phyloP scores from a whole-genome alignment of 2,329 filamentous ascomycete genomes.

The Aureobasidium sp. region DNA sequence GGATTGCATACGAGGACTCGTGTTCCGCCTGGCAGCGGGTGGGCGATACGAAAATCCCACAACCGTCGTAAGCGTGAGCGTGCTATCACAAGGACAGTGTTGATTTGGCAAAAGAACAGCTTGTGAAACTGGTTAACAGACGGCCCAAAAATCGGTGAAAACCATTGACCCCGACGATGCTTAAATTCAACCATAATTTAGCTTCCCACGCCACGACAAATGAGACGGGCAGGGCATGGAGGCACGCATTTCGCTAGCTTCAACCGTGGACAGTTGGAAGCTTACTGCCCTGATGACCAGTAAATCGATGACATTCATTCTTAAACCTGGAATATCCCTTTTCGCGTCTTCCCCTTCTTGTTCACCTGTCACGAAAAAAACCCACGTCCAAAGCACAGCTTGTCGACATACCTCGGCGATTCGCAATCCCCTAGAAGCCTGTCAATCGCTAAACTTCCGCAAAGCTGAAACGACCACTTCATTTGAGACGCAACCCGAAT shows the following conservation, averaged over 20 bases:
- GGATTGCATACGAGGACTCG: background rate
- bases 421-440: background rate
- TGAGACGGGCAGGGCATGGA: background rate
- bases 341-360: background rate
- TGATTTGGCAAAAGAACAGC: constrained; percentile 2
- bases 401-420: background rate
- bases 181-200: constrained; percentile 17
- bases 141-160: constrained; percentile 9
- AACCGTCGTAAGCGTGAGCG: background rate
- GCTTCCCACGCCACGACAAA: constrained; percentile 1
- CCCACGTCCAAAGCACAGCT: background rate
- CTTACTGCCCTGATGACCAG: constrained; percentile 2
- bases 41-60: background rate
- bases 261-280: constrained; percentile 15
- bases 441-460: background rate
- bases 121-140: background rate
- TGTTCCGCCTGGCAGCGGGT: background rate
- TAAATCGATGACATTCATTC: background rate
- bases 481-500: background rate
- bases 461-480: background rate
- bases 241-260: constrained; percentile 9
- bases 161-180: constrained; percentile 12
- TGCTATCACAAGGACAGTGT: background rate
- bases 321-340: too few relatives aligned
- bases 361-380: background rate